phyloP scores from a whole-genome alignment of 2,329 filamentous ascomycete species.

The Clonostachys rosea region DNA sequence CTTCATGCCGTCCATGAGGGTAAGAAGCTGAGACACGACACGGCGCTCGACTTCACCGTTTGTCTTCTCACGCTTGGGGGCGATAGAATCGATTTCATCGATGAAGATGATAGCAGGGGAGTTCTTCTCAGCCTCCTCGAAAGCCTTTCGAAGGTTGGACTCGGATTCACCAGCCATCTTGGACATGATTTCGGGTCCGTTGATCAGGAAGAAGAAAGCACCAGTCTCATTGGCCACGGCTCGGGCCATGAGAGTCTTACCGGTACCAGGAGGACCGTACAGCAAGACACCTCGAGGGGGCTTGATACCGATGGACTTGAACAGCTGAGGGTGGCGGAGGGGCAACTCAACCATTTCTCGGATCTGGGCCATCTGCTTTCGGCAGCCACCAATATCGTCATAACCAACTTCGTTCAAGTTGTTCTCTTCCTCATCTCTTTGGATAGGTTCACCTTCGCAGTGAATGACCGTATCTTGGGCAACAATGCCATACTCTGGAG shows the following conservation, averaged over 20 bases:
- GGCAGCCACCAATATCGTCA: conserved; percentile 97
- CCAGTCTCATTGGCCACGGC: conserved; percentile 98
- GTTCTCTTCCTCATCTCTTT: conserved; percentile 98
- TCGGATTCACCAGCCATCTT: conserved; percentile 99
- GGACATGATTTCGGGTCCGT: conserved; percentile 99
- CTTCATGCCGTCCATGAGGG: conserved; percentile 99
- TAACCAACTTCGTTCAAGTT: conserved; percentile 99
- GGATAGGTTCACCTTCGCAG: conserved; percentile 86
- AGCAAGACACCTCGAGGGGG: conserved; percentile 96
- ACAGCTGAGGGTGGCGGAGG: conserved; percentile 93
- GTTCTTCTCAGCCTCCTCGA: conserved; percentile 99
- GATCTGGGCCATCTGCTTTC: conserved; percentile 99
- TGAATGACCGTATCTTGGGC: conserved; percentile 98
- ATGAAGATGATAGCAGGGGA: conserved; percentile 99
- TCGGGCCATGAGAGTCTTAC: conserved; percentile 98
- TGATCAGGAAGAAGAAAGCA: conserved; percentile 99
- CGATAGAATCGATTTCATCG: conserved; percentile 98
- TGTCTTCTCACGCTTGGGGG: conserved; percentile 99
- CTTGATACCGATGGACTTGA: conserved; percentile 99
- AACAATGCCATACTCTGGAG: conserved; percentile 97
- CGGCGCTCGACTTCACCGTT: conserved; percentile 98
- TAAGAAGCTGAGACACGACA: conserved; percentile 94
- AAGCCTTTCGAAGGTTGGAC: conserved; percentile 97
- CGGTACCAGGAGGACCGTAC: conserved; percentile 94
- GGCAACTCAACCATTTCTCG: conserved; percentile 97